Evolutionary conservation across 371 early-diverging fungal species (phyloP), one percentile per base, ranked within the genome.

Genomic region (Mucor racemosus): DNA sequence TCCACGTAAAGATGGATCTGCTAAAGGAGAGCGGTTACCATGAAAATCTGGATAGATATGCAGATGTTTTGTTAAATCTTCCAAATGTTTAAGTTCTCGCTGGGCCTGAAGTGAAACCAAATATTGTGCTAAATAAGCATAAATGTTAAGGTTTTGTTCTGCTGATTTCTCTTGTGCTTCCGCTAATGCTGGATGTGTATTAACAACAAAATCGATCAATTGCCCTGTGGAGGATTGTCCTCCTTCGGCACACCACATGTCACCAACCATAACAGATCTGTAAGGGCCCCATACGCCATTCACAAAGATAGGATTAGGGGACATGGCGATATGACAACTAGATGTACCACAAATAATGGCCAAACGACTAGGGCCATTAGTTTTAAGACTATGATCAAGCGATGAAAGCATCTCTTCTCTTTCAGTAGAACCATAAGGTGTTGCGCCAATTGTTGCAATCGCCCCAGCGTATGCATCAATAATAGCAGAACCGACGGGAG

Each of bases 381-480:
- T 68, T 1, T 74, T 68, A 17, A 62, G 50, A n/a, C 61, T 66
- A 9, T 67, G 56, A 1, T 64, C 66, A 9, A 65, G 62, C 13
- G 65, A 54, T 34, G 39, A 36, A 3, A 77, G 34, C 55, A 74
- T 66, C 0, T 67, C 46, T 7, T 19, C 48, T 34, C 67, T 60
- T 34, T 77, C 71, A 1, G 50, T 53, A 5, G 64, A 17, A 13
- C 67, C 69, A n/a, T 76, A 69, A 36, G 75, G 54, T 9, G 66
- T 76, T 13, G 85, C 82, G 7, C 86, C 85, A 35, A 87, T 59
- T 1, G 88, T 86, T 9, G 87, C 85, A 38, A 90, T 73, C 3
- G 86, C 88, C 7, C 90, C 89, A 19, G 93, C 91, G 76, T 91
- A 91, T 0, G 93, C 92, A 67, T 93, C 93, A 64, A 93, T 92